A percentile compares a stretch with the other conserved stretches of the same genome.
Conservation (phyloP, 257 asterid species). For the Solanum chilense region DNA sequence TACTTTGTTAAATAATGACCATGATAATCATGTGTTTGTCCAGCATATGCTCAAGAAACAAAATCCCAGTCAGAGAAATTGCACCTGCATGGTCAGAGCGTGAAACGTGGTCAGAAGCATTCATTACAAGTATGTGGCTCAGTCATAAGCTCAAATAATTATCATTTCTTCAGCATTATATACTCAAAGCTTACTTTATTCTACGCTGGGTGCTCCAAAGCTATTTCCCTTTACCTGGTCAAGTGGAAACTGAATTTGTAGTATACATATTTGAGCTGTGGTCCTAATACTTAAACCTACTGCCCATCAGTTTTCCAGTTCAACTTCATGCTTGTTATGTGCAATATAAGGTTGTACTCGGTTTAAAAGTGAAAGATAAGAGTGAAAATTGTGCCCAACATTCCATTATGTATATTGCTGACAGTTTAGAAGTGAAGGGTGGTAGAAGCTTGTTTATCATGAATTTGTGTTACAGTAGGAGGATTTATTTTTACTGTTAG, state of each 20-base stretch:
- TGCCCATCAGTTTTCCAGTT: background rate
- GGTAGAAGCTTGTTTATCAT: background rate
- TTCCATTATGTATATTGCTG: background rate
- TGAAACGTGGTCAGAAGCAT: conserved; percentile 73
- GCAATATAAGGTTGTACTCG: background rate
- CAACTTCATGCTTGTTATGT: background rate
- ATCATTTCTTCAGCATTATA: background rate
- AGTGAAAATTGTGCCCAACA: background rate
- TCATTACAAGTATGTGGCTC: conserved; percentile 60
- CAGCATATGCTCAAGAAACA: conserved; percentile 57
- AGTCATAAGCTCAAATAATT: background rate
- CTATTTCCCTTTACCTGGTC: background rate
- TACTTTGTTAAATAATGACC: background rate
- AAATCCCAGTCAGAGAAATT: conserved; percentile 70
- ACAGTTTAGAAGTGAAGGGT: background rate
- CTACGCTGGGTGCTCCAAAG: background rate
- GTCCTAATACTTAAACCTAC: background rate
- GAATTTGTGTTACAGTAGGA: background rate
- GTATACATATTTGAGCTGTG: background rate
- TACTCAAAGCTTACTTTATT: background rate
- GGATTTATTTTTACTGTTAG: background rate
- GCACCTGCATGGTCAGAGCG: conserved; percentile 83
- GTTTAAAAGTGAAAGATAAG: background rate
- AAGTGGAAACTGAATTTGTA: background rate
- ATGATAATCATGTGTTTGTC: conserved; percentile 8